These are phyloP conservation scores for Capniomyces stellatus DNA, from an alignment of 371 early-diverging fungal species.

Conservation along the genomic window DNA sequence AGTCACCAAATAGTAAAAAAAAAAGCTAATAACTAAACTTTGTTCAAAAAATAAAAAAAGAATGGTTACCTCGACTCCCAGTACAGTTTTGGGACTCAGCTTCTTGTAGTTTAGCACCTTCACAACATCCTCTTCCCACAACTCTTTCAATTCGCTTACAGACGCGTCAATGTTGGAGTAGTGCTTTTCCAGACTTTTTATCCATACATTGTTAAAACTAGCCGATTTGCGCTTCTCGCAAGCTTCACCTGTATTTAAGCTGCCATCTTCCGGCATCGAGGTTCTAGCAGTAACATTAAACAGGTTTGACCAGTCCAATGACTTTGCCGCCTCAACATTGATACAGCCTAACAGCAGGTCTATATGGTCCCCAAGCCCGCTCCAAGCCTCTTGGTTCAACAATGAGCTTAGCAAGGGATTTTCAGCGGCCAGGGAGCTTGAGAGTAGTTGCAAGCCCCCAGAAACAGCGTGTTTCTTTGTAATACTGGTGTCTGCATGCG, in stretches of 20 bases:
- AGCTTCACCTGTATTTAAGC: background rate
- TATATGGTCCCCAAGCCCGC: too few relatives aligned
- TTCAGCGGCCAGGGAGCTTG: too few relatives aligned
- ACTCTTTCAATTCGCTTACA: background rate
- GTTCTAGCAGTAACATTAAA: too few relatives aligned
- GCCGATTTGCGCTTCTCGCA: background rate
- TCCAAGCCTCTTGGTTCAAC: too few relatives aligned
- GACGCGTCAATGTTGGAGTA: background rate
- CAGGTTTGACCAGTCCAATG: slow-evolving; percentile 1
- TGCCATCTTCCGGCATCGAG: background rate
- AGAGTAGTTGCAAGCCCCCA: too few relatives aligned
- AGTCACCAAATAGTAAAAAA: too few relatives aligned
- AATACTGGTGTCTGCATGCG: too few relatives aligned
- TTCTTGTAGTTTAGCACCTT: background rate
- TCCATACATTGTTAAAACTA: background rate
- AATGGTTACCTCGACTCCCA: slow-evolving; percentile 46
- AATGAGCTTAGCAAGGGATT: too few relatives aligned
- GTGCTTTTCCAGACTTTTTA: background rate
- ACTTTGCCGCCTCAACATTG: background rate
- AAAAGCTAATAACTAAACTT: too few relatives aligned
- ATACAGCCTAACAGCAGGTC: background rate
- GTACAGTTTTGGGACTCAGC: slow-evolving; percentile 15
- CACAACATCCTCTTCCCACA: background rate
- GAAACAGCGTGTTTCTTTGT: too few relatives aligned
- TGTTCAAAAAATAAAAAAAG: too few relatives aligned